These are phyloP conservation scores for Podospora bellae-mahoneyi DNA, from an alignment of 495 filamentous ascomycete species.

Conservation along the genomic window DNA sequence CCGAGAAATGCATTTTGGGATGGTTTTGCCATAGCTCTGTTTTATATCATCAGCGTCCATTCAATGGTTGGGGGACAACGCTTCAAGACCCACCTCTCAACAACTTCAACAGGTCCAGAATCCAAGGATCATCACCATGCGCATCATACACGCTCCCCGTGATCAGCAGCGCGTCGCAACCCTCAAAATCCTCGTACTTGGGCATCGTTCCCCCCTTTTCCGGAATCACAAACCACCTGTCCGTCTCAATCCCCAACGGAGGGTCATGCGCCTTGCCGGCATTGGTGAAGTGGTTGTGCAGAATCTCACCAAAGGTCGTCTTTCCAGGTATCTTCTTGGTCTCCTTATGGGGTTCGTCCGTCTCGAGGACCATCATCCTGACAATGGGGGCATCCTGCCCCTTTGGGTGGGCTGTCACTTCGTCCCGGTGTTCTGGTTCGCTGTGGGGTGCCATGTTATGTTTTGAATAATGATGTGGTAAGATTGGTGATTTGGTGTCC, in stretches of 20 bases:
- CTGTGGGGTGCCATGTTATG: background rate
- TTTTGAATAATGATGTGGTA: background rate
- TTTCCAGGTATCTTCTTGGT: slow-evolving; percentile 22
- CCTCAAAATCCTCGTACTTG: slow-evolving; percentile 22
- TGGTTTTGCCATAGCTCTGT: slow-evolving; percentile 32
- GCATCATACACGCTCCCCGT: slow-evolving; percentile 59
- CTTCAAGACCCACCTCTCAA: slow-evolving; percentile 21
- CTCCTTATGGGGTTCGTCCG: slow-evolving; percentile 30
- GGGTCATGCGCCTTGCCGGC: slow-evolving; percentile 31
- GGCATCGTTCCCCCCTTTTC: slow-evolving; percentile 31
- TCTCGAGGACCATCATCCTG: slow-evolving; percentile 36
- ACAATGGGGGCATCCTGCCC: slow-evolving; percentile 10
- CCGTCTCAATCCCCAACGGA: slow-evolving; percentile 31
- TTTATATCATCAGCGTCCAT: no score
- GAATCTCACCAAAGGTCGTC: slow-evolving; percentile 27
- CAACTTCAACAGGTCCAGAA: slow-evolving; percentile 41
- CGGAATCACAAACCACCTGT: slow-evolving; percentile 29
- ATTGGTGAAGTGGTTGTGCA: slow-evolving; percentile 29
- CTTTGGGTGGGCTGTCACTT: background rate
- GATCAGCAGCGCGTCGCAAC: slow-evolving; percentile 62
- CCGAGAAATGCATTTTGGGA: slow-evolving; percentile 56
- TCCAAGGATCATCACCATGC: slow-evolving; percentile 66
- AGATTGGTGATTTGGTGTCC: background rate
- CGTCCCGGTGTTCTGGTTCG: background rate
- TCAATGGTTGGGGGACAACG: background rate